These are phyloP conservation scores for Penstemon davidsonii DNA, from an alignment of 257 asterid species.

Conservation along the genomic window DNA sequence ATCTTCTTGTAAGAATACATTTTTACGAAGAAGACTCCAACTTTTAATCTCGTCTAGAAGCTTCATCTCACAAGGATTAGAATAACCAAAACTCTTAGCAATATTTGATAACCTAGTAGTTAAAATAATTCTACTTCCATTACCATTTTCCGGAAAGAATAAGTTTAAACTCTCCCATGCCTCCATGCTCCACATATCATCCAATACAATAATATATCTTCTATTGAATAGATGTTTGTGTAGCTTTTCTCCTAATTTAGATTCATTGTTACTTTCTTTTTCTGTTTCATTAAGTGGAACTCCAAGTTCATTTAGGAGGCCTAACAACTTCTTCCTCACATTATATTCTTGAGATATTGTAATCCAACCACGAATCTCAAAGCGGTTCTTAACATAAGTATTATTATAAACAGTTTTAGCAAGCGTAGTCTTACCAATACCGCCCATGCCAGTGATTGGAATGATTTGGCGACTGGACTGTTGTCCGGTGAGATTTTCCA, in stretches of 20 bases:
- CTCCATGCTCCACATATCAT: conserved; percentile 13
- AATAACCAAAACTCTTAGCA: not conserved
- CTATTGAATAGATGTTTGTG: not conserved
- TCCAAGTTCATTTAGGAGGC: not conserved
- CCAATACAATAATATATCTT: not conserved
- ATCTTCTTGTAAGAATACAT: conserved; percentile 6
- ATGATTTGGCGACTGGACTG: not conserved
- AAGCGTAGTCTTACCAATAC: conserved; percentile 37
- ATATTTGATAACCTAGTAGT: conserved; percentile 21
- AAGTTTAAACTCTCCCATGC: not conserved
- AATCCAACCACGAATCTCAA: conserved; percentile 17
- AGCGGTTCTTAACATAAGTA: not conserved
- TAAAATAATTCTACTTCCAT: conserved; percentile 22
- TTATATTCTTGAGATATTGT: conserved; percentile 21
- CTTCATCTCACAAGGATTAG: not conserved
- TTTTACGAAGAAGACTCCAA: conserved; percentile 26
- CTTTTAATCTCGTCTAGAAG: conserved; percentile 23
- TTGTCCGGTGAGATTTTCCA: too few species aligned
- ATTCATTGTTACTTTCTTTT: not conserved
- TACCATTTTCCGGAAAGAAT: conserved; percentile 1
- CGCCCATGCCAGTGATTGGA: conserved; percentile 26
- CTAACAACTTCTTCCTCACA: not conserved
- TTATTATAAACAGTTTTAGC: conserved; percentile 16
- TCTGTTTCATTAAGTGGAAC: not conserved
- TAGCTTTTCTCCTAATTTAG: conserved; percentile 10